Base-by-base conservation (phyloP, 164 flowering plant species). In the Hamamelis virginiana region DNA sequence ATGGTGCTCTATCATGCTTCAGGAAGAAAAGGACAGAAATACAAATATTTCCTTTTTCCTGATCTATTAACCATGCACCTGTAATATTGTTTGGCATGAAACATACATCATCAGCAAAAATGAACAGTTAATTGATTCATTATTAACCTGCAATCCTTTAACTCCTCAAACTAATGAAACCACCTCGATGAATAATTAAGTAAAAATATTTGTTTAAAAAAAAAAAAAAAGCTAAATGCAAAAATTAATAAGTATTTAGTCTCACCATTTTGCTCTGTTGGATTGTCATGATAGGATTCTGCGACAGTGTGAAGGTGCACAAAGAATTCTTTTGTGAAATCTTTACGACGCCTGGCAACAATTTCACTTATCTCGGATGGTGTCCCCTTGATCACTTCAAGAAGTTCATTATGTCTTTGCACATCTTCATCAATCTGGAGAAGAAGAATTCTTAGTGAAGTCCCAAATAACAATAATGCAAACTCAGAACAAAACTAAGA, bases 241-340 rank as follows among this genome's bases (percentile, higher is more conserved):
- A 44, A 66, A 67, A 57, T 1, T 12, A 28, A 14, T 18, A 12
- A 70, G 57, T 21, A 56, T 47, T 69, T 19, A 62, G 47, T 16
- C 83, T 84, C 74, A 95, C 98, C 95, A 75, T 79, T 78, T 82
- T 89, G 92, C 77, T 92, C 87, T 9, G 72, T 41, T 23, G 87
- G 91, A 74, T 90, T 66, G 52, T 90, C 91, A 73, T 80, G 76
- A 77, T 86, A 89, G 8, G 99, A 93, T 72, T 86, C 80, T 55
- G 92, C 90, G 11, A 96, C 91, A 27, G 87, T 82, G 63, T 82
- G 80, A 79, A 96, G 80, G 79, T 96, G 99, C 66, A 72, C 80
- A 75, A 96, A 96, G 69, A 96, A 96, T 66, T 96, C 98, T 65
- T 83, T 80, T 0, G 99, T 96, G 64, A 96, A 96, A 79, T 96